These are phyloP conservation scores for Lasiodiplodia hormozganensis DNA, from an alignment of 2,329 filamentous ascomycete species.

Conservation along the genomic window DNA sequence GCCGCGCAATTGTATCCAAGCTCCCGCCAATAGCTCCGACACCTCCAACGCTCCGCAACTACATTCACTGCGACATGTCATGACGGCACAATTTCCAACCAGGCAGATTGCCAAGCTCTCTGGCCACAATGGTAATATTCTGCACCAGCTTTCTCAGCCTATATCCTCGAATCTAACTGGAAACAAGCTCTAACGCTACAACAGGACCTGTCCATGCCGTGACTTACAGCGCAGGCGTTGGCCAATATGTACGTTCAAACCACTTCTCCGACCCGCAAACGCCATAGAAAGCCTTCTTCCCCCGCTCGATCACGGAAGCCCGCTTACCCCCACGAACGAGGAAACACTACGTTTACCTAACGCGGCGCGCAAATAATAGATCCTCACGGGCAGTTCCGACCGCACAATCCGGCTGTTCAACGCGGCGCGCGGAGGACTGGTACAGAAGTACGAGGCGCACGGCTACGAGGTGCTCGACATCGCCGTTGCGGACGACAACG, in stretches of 20 bases:
- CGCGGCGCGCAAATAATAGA: slow-evolving; percentile 31
- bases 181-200: slow-evolving; percentile 29
- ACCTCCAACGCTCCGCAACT: slow-evolving; percentile 6
- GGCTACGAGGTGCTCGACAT: slow-evolving; percentile 91
- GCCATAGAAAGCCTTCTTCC: background rate
- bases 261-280: background rate
- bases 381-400: slow-evolving; percentile 87
- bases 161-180: background rate
- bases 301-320: slow-evolving; percentile 7
- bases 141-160: too few species aligned
- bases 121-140: slow-evolving; percentile 45
- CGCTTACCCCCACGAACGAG: too few species aligned
- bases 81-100: slow-evolving; percentile 49
- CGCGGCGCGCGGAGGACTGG: slow-evolving; percentile 68
- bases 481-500: slow-evolving; percentile 75
- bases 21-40: slow-evolving; percentile 3
- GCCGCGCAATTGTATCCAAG: slow-evolving; percentile 3
- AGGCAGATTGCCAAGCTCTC: slow-evolving; percentile 49
- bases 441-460: slow-evolving; percentile 89
- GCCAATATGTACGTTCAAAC: slow-evolving; percentile 50
- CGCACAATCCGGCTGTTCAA: slow-evolving; percentile 88
- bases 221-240: slow-evolving; percentile 56
- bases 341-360: background rate
- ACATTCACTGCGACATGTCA: slow-evolving; percentile 35
- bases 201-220: slow-evolving; percentile 57